phyloP scores from a whole-genome alignment of 2,329 filamentous ascomycete species.

The Colletotrichum zoysiae region DNA sequence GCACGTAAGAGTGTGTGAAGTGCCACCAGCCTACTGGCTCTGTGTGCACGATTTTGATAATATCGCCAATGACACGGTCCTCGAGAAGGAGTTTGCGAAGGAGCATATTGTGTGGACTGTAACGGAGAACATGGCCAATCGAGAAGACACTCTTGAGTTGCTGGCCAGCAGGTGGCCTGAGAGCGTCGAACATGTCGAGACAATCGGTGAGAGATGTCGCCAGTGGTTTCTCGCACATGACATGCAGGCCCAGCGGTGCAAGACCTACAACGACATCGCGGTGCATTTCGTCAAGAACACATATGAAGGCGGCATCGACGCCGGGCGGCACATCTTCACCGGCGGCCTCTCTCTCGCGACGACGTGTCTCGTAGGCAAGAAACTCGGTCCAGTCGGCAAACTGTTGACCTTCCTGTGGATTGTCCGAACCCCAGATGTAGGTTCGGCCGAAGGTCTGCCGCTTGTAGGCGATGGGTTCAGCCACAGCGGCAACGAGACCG shows the following conservation, averaged over 20 bases:
- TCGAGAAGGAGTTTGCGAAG: slow-evolving; percentile 82
- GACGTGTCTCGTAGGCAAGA: slow-evolving; percentile 75
- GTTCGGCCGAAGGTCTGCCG: slow-evolving; percentile 75
- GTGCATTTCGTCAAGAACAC: slow-evolving; percentile 90
- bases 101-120: slow-evolving; percentile 91
- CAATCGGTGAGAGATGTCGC: slow-evolving; percentile 85
- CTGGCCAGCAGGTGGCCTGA: slow-evolving; percentile 53
- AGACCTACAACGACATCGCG: slow-evolving; percentile 82
- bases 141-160: slow-evolving; percentile 73
- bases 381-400: slow-evolving; percentile 84
- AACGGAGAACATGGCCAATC: slow-evolving; percentile 93
- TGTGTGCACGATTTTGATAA: slow-evolving; percentile 89
- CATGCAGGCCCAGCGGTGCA: slow-evolving; percentile 78
- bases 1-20: slow-evolving; percentile 90
- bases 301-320: slow-evolving; percentile 72
- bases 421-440: slow-evolving; percentile 76
- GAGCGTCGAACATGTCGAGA: slow-evolving; percentile 75
- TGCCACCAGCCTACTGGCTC: slow-evolving; percentile 98
- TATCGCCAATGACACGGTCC: slow-evolving; percentile 82
- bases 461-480: slow-evolving; percentile 85
- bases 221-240: slow-evolving; percentile 96
- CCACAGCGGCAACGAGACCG: slow-evolving; percentile 80
- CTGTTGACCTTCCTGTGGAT: slow-evolving; percentile 70
- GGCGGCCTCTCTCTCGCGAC: slow-evolving; percentile 66
- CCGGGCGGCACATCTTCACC: slow-evolving; percentile 65